Percentiles rank a stretch among this genome's conserved stretches.
Evolutionary conservation across 345 rosid species (phyloP).

Genomic region (Citrus cavaleriei): DNA sequence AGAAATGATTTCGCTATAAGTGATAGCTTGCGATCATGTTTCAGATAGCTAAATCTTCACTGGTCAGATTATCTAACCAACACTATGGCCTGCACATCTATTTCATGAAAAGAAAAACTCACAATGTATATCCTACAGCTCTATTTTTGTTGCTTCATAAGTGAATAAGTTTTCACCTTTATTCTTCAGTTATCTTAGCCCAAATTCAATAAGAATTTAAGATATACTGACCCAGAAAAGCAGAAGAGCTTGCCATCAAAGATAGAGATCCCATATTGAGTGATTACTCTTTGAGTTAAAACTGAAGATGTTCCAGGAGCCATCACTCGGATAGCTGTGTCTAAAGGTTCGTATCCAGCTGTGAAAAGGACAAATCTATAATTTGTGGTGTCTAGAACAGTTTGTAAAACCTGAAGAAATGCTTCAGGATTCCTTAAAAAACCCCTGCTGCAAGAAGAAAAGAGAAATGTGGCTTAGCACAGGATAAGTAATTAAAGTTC

Average conservation of each 20-base stretch:
- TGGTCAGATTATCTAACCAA: background rate
- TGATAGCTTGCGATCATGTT: background rate
- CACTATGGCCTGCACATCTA: background rate
- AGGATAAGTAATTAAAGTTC: background rate
- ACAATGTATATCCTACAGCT: background rate
- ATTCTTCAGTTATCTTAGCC: background rate
- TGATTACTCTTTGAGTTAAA: constrained; percentile 14
- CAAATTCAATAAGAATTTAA: background rate
- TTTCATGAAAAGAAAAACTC: background rate
- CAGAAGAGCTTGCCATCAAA: constrained; percentile 44
- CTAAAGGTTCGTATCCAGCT: constrained; percentile 25
- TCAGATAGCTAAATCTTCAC: background rate
- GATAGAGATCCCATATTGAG: constrained; percentile 36
- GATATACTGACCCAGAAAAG: constrained; percentile 52
- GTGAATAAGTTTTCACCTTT: background rate
- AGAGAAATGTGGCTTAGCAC: constrained; percentile 1
- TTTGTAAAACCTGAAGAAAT: constrained; percentile 44
- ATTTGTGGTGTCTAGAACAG: constrained; percentile 34
- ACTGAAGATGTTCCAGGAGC: constrained; percentile 26
- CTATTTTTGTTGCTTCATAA: background rate
- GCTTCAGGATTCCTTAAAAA: constrained; percentile 47
- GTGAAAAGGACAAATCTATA: constrained; percentile 57
- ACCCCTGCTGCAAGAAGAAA: constrained; percentile 50
- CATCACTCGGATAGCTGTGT: constrained; percentile 28
- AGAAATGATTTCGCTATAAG: background rate